These are phyloP conservation scores for Trichaptum fuscoviolaceum DNA, from an alignment of 768 basidiomycete species.

Conservation along the genomic window DNA sequence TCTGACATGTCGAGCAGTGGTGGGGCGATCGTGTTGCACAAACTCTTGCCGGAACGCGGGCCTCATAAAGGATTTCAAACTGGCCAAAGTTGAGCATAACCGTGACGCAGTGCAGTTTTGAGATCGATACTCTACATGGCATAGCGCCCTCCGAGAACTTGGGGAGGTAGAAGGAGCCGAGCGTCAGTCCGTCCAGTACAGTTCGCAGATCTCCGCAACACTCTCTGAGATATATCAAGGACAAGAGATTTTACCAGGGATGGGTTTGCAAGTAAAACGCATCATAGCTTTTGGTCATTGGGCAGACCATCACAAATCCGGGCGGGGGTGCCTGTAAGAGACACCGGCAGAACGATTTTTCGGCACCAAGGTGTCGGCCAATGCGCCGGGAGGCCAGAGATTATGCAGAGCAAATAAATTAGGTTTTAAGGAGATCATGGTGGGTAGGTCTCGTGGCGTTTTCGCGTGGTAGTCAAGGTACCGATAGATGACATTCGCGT, in stretches of 20 bases:
- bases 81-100: not conserved
- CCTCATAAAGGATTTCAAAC: slow-evolving; percentile 1
- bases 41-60: not conserved
- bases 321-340: slow-evolving; percentile 1
- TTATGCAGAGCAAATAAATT: not conserved
- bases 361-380: not conserved
- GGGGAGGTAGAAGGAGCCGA: not conserved
- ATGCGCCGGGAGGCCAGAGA: not conserved
- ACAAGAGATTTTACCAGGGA: slow-evolving; percentile 1
- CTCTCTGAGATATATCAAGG: slow-evolving; percentile 1
- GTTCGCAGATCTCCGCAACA: not conserved
- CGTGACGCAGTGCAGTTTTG: slow-evolving; percentile 1
- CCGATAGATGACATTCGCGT: not conserved
- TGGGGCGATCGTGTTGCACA: not conserved
- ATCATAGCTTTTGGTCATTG: not conserved
- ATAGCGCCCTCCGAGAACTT: not conserved
- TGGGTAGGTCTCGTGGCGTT: slow-evolving; percentile 1
- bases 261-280: slow-evolving; percentile 1
- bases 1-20: not conserved
- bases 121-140: not conserved
- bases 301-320: not conserved
- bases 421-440: slow-evolving; percentile 1
- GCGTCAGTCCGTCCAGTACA: not conserved
- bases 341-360: not conserved
- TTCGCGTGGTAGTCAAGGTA: slow-evolving; percentile 1